Base-by-base conservation (phyloP, 2,329 filamentous ascomycete species). In the Rhinocladiella mackenziei region DNA sequence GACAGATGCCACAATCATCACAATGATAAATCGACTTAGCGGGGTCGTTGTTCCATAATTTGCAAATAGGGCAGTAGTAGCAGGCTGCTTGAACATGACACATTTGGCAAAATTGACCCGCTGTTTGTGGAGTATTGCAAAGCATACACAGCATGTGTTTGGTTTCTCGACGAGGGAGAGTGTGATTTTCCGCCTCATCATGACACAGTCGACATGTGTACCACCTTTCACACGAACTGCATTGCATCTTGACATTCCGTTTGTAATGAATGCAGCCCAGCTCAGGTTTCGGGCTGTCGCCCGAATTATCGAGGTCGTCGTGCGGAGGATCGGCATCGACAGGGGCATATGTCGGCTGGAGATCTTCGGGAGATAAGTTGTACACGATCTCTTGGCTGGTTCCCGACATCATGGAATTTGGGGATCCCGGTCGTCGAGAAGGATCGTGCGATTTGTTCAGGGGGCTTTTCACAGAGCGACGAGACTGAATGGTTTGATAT, bases 81-180 rank as follows among this genome's bases (percentile, higher is more conserved):
- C 84, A 84, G 9, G 91, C 89, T 5, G 87, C 80, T 45, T 81
- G 78, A 55, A 81, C 80, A 13, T 82, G 84, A 62, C 92, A 98
- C 43, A 79, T 75, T 38, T 76, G 73, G 63, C 92, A 98, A 39
- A 79, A 74, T 52, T 94, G 87, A 20, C 80, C 80, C 3, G 86
- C 89, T 44, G 78, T 78, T 59, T 98, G 92, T 2, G 92, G 83
- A 43, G 84, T 87, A 5, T 82, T 80, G 64, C 92, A 98, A 19
- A 89, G 74, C 92, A 98, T 98, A 65, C 92, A 98, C 4, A 98
- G 76, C 92, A 98, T 98, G 59, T 96, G 84, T 64, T 83, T 84
- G 5, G 91, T 98, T 57, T 86, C 84, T 56, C 81, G 83, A 39
- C 92, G 80, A 56, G 89, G 80, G 44, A 98, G 72, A 48, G 71